Conservation (phyloP, 2,329 filamentous ascomycete species). For the Fusarium nygamai region DNA sequence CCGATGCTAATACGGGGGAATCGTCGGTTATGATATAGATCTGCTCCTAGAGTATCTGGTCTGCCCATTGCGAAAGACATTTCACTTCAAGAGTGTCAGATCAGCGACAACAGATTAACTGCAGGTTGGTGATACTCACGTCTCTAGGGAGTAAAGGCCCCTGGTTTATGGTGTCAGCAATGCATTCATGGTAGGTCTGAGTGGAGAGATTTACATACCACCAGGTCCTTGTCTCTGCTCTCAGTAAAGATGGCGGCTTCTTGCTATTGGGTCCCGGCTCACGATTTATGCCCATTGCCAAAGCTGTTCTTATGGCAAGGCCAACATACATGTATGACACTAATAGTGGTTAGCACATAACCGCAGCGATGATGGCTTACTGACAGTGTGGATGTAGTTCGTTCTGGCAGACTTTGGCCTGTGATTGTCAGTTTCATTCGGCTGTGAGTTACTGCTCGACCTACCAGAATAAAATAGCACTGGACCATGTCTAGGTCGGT, state of each 20-base stretch:
- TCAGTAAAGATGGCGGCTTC: background rate
- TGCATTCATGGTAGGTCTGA: no score
- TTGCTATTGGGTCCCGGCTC: background rate
- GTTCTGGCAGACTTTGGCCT: background rate
- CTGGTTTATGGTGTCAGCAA: background rate
- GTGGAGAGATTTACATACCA: background rate
- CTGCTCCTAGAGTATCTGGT: background rate
- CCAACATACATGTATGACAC: background rate
- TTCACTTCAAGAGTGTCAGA: background rate
- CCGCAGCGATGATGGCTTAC: background rate
- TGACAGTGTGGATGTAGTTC: background rate
- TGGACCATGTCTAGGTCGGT: background rate
- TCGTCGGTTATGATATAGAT: background rate
- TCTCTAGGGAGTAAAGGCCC: background rate
- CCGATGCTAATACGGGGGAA: background rate
- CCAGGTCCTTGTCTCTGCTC: background rate
- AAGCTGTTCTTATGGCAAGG: background rate
- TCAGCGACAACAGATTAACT: rapidly evolving
- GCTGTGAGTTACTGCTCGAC: rapidly evolving
- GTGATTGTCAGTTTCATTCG: rapidly evolving
- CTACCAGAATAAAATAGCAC: background rate
- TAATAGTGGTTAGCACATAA: rapidly evolving
- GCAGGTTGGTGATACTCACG: background rate
- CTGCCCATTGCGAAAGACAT: background rate
- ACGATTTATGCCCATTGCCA: background rate